Conservation (phyloP, 306 rosid genomes). For the Vigna trinervia region DNA sequence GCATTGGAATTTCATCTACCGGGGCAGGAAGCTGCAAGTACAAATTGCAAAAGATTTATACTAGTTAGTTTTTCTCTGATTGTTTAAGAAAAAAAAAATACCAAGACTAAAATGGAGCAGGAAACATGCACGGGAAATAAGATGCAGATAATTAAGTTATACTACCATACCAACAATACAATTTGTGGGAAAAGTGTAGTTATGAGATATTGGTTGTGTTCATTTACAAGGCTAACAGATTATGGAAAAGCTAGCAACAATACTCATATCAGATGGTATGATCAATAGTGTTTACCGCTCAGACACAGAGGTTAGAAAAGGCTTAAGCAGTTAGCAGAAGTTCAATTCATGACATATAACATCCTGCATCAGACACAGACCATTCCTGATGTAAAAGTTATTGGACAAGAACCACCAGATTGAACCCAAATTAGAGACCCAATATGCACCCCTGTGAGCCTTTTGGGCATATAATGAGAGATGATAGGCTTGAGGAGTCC, state of each 20-base stretch:
- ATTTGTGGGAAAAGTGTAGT: not conserved
- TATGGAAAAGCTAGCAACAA: not conserved
- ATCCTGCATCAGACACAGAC: not conserved
- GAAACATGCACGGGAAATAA: not conserved
- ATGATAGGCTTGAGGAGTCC: not conserved
- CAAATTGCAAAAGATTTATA: conserved; percentile 46
- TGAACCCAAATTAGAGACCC: not conserved
- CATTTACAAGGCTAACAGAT: not conserved
- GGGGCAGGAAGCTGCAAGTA: conserved; percentile 74
- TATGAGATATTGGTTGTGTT: not conserved
- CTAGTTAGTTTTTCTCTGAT: conserved; percentile 32
- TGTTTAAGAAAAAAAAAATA: not conserved
- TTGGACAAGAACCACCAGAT: not conserved
- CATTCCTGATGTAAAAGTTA: not conserved
- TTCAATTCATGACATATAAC: not conserved
- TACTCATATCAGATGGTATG: not conserved
- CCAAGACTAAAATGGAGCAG: not conserved
- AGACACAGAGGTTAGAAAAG: not conserved
- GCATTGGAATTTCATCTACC: conserved; percentile 71
- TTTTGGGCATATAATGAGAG: not conserved
- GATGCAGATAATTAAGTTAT: not conserved
- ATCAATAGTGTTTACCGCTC: not conserved
- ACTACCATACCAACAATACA: not conserved
- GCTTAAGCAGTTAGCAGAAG: not conserved
- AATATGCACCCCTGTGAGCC: not conserved